Percentiles rank a stretch among this genome's conserved stretches.
Evolutionary conservation across 2,329 filamentous ascomycete species (phyloP).

Genomic region (Cercospora zeina): DNA sequence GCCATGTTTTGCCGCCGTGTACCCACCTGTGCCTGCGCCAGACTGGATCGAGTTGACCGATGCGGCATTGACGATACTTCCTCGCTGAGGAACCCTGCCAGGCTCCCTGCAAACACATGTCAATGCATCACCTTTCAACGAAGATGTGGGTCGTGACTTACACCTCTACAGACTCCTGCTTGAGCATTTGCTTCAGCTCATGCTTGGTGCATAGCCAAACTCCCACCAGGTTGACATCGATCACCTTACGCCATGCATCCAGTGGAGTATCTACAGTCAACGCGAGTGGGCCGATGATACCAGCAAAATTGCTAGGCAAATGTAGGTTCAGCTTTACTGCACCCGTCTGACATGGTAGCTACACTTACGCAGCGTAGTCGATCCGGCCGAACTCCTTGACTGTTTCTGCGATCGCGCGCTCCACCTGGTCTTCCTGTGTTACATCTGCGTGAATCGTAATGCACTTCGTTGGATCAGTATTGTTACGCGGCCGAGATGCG

Average conservation of each 20-base stretch:
- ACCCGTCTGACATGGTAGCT: background rate
- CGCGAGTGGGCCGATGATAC: conserved; percentile 37
- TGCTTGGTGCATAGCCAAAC: conserved; percentile 44
- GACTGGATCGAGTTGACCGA: conserved; percentile 43
- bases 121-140: background rate
- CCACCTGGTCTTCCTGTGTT: conserved; percentile 40
- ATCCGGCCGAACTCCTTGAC: conserved; percentile 43
- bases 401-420: conserved; percentile 39
- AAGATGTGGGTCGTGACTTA: background rate
- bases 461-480: conserved; percentile 16
- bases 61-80: conserved; percentile 46
- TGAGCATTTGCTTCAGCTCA: conserved; percentile 47
- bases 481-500: background rate
- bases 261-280: conserved; percentile 38
- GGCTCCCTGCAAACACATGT: conserved; percentile 21
- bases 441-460: conserved; percentile 36
- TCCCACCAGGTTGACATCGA: conserved; percentile 43
- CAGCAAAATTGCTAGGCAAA: conserved; percentile 38
- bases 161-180: conserved; percentile 35
- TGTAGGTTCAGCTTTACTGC: background rate
- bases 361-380: conserved; percentile 42
- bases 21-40: conserved; percentile 42
- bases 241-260: conserved; percentile 41
- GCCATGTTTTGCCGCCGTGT: conserved; percentile 46
- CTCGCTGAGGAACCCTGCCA: conserved; percentile 32